Evolutionary conservation across 352 stramenopile genomes (phyloP).

Genomic region (Phytophthora vignae): DNA sequence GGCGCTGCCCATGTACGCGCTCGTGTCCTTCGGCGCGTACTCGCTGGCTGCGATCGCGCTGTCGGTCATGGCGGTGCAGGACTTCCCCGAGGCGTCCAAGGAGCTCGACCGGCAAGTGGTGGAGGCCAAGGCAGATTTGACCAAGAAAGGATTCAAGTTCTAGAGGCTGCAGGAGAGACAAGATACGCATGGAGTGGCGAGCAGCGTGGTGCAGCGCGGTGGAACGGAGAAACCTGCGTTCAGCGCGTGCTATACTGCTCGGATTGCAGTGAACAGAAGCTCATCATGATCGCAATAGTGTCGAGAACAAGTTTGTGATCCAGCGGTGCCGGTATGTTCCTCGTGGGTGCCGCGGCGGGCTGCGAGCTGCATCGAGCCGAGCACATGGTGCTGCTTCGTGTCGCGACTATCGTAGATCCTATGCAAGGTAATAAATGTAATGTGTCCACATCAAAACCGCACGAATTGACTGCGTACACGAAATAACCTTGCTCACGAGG

Average conservation of each 20-base stretch:
- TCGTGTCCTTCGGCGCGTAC: conserved; percentile 79
- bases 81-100: conserved; percentile 73
- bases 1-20: conserved; percentile 70
- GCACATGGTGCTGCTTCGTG: conserved; percentile 22
- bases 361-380: conserved; percentile 3
- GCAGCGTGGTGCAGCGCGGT: neutral
- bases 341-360: neutral
- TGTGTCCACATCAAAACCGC: conserved; percentile 16
- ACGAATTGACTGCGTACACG: neutral
- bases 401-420: conserved; percentile 1
- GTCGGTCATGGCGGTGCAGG: conserved; percentile 74
- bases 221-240: neutral
- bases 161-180: conserved; percentile 12
- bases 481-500: conserved; percentile 1
- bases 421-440: conserved; percentile 29
- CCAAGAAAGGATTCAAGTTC: conserved; percentile 67
- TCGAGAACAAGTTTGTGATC: neutral
- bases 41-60: conserved; percentile 72
- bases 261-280: conserved; percentile 11
- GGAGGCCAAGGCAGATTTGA: conserved; percentile 69
- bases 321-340: neutral
- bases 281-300: neutral
- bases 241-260: neutral
- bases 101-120: conserved; percentile 75
- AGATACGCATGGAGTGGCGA: neutral